Percentiles rank a stretch among this genome's conserved stretches.
These are phyloP conservation scores for Chytriomyces sp. DNA, from an alignment of 192 early-diverging fungal species.

Conservation along the genomic window DNA sequence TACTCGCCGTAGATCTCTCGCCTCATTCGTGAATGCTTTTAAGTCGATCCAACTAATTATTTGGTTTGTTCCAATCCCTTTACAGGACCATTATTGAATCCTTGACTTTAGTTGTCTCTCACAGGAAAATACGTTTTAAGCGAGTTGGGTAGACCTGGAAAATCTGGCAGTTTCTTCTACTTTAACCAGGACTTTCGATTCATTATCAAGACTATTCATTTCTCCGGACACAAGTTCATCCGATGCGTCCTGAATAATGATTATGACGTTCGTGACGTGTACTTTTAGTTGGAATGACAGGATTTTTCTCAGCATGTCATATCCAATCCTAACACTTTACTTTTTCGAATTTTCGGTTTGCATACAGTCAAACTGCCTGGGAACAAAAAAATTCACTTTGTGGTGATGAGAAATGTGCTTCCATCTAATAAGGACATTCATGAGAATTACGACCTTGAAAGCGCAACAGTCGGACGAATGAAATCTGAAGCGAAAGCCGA, in stretches of 20 bases:
- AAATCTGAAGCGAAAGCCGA: conserved; percentile 75
- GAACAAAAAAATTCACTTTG: conserved; percentile 93
- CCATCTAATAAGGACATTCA: conserved; percentile 97
- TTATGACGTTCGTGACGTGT: conserved; percentile 61
- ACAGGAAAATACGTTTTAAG: conserved; percentile 97
- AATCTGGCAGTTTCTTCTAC: conserved; percentile 96
- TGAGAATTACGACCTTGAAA: conserved; percentile 93
- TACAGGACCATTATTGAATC: not conserved
- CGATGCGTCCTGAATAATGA: conserved; percentile 83
- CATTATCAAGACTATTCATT: conserved; percentile 98
- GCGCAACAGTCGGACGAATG: conserved; percentile 87
- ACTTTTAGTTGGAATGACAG: not conserved
- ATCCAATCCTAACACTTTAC: conserved; percentile 88
- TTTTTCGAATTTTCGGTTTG: conserved; percentile 92
- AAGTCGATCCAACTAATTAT: conserved; percentile 94
- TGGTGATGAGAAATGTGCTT: conserved; percentile 99
- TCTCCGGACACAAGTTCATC: conserved; percentile 93
- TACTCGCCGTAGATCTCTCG: conserved; percentile 98
- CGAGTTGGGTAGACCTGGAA: conserved; percentile 92
- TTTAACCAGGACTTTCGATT: conserved; percentile 97
- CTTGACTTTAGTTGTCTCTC: conserved; percentile 68
- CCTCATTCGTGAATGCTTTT: conserved; percentile 81
- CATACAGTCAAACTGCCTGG: conserved; percentile 95
- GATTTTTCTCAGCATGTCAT: conserved; percentile 64
- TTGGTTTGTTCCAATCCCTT: conserved; percentile 56